These are phyloP conservation scores for Umbelopsis vinacea DNA, from an alignment of 192 early-diverging fungal species.

Conservation along the genomic window DNA sequence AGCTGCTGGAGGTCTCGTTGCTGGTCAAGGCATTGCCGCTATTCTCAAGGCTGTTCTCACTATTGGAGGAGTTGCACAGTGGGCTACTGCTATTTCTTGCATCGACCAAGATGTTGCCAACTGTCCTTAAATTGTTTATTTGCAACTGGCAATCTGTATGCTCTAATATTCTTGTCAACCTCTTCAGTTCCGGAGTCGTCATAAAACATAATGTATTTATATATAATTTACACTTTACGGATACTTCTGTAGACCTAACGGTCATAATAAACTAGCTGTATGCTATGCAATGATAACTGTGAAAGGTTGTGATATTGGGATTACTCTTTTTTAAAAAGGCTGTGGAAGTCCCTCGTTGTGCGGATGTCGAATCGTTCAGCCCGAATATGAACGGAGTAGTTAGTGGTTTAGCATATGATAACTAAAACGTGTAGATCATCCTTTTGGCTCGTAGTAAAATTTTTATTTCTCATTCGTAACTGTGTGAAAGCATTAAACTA, in stretches of 20 bases:
- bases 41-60: slow-evolving; percentile 52
- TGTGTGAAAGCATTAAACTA: not conserved
- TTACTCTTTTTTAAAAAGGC: too few species aligned
- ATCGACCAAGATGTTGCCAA: slow-evolving; percentile 22
- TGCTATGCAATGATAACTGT: not conserved
- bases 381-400: too few species aligned
- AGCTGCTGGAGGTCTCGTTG: slow-evolving; percentile 53
- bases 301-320: too few species aligned
- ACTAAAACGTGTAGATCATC: too few species aligned
- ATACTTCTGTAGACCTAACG: not conserved
- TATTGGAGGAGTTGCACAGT: slow-evolving; percentile 39
- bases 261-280: not conserved
- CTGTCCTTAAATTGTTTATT: slow-evolving; percentile 27
- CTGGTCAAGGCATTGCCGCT: slow-evolving; percentile 56
- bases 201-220: slow-evolving; percentile 2
- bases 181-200: not conserved
- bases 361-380: too few species aligned
- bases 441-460: too few species aligned
- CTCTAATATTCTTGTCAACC: not conserved
- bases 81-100: slow-evolving; percentile 34
- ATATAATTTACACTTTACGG: not conserved
- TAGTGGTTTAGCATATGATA: too few species aligned
- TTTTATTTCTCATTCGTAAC: too few species aligned
- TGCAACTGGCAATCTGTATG: not conserved
- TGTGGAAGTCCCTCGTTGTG: too few species aligned